phyloP scores from a whole-genome alignment of 1,139 yeast genomes.

The Pichia sp. region DNA sequence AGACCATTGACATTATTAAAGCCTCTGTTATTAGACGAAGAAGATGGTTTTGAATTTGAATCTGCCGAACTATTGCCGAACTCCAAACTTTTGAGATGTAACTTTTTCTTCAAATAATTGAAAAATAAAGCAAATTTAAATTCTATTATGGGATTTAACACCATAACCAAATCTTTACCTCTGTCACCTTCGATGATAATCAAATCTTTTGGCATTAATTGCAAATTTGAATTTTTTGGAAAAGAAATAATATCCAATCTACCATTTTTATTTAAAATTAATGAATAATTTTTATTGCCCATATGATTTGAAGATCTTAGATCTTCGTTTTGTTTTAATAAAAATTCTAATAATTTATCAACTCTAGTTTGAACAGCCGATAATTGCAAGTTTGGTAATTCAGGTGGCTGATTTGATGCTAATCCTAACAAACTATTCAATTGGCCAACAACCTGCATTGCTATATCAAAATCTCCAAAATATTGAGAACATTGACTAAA shows the following conservation, averaged over 20 bases:
- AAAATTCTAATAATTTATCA: slow-evolving; percentile 31
- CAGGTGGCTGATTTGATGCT: background rate
- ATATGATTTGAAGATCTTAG: slow-evolving; percentile 25
- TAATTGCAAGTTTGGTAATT: slow-evolving; percentile 10
- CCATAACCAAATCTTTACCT: slow-evolving; percentile 83
- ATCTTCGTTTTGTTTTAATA: slow-evolving; percentile 30
- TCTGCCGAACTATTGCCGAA: slow-evolving; percentile 34
- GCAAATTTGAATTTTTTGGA: slow-evolving; percentile 48
- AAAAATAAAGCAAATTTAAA: slow-evolving; percentile 75
- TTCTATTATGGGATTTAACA: slow-evolving; percentile 60
- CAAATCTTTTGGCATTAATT: slow-evolving; percentile 62
- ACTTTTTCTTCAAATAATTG: slow-evolving; percentile 70
- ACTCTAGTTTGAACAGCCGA: slow-evolving; percentile 35
- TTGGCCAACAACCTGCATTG: slow-evolving; percentile 33
- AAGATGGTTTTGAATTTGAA: slow-evolving; percentile 6
- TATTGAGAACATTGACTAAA: slow-evolving; percentile 41
- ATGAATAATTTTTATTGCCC: slow-evolving; percentile 28
- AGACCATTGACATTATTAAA: slow-evolving; percentile 23
- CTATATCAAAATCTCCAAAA: slow-evolving; percentile 35
- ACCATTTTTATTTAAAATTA: slow-evolving; percentile 52
- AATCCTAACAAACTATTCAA: slow-evolving; percentile 29
- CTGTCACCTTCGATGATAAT: slow-evolving; percentile 96
- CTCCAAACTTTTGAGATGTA: slow-evolving; percentile 72
- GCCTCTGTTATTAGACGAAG: slow-evolving; percentile 21
- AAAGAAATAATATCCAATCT: slow-evolving; percentile 41